Base-by-base conservation (phyloP, 768 basidiomycete species). In the Termitomyces eurrhizus region DNA sequence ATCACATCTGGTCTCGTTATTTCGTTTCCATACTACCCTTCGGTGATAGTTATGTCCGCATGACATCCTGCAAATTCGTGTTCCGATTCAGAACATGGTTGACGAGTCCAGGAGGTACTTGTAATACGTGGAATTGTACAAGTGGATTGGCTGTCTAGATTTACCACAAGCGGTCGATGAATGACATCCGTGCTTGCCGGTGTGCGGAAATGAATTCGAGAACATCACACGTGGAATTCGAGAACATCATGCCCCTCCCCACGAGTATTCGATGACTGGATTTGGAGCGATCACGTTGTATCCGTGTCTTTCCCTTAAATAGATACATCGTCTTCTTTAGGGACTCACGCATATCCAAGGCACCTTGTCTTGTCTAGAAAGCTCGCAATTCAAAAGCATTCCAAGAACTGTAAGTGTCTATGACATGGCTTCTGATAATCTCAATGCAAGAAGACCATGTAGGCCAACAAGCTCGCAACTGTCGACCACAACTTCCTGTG, bases 241-340 rank as follows among this genome's bases (percentile, higher is more conserved):
- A 42, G 41, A 11, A n/a, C n/a, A 33, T 58, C 26, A 82, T 81
- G 80, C 75, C 80, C 73, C 56, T 74, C 79, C 24, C 93, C 93
- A 12, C 88, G 93, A 62, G 97, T 96, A 39, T 80, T 98, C 35
- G 96, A 98, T 76, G 95, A 98, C 77, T 97, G 98, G 78, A 93
- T 98, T 64, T 97, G 92, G 87, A 93, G 96, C 66, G 94, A 97
- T 72, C 96, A 97, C 77, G 85, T 96, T 69, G 89, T 97, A 86
- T 93, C 67, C 62, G 90, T 73, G 29, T 32, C 32, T 50, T 33
- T 13, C 5, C 21, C 49, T 56, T 42, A 16, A 16, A 18, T 12
- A 55, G 33, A 54, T 58, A 63, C 69, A 39, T 60, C 51, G 64
- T 51, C 50, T 35, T 48, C 33, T 21, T 46, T 67, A 93, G 92